Base-by-base conservation (phyloP, 176 grass and related monocot species). In the Aegilops speltoides region DNA sequence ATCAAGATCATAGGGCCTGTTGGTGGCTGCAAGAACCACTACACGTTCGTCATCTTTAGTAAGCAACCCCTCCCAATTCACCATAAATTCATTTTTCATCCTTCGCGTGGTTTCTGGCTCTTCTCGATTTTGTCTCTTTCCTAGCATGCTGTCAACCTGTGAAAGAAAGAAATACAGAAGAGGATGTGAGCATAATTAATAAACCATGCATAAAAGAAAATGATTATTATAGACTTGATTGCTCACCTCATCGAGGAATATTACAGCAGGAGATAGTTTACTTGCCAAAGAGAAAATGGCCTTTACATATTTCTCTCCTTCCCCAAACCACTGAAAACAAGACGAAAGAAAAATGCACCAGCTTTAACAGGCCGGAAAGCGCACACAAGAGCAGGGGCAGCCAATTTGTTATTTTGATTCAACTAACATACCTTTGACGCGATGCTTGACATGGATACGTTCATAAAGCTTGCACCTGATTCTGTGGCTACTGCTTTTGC, bases 81-180 rank as follows among this genome's bases (percentile, higher is more conserved):
- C 83, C 95, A 95, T 93, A 78, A 97, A 95, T 71, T 97, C 95
- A 82, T 95, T 97, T 84, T 93, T 97, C 79, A 97, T 90, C 83
- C 77, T 93, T 22, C 87, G 84, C 85, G 85, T 88, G 31, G 80
- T 66, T 84, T 88, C 85, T 10, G 86, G 82, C 79, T 93, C 93
- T 54, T 71, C 67, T 6, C 41, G 76, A 46, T 79, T 90, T 73
- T 87, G 93, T 60, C 93, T 93, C 46, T 52, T 93, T 83, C 87
- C 91, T 64, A 97, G 79, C 83, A 97, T 90, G 88, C 93, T 97
- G 80, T 95, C 95, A 86, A 97, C 89, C 95, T 97, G 45, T 83
- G 60, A 36, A 19, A 48, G 41, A 73, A 54, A 29, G 16, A 59
- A 59, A 22, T 52, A 52, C 45, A 76, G 11, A 64, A 34, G 50